Base-by-base conservation (phyloP, 345 rosid genomes). In the Eucalyptus marginata region DNA sequence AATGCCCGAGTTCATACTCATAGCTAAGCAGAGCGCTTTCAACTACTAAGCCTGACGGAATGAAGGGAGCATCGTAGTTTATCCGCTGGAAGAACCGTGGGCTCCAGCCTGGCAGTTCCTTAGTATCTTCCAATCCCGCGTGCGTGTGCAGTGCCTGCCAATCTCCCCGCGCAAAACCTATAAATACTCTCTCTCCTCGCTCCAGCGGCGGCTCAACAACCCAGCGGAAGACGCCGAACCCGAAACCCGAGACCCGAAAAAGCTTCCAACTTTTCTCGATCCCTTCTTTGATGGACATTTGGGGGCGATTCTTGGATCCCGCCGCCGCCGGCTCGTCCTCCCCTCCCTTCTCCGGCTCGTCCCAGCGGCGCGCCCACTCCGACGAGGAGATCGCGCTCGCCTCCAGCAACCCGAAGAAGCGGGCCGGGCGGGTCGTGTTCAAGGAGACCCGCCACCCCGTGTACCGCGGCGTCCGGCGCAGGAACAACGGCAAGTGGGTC, bases 391-490 rank as follows among this genome's bases (percentile, higher is more conserved):
- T 90, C 49, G 68, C 66, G 31, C 89, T 95, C 9, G 97, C 97
- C 12, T 92, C 93, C 59, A 93, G 91, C 93, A 90, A 88, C 88
- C 97, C 97, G 1, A 95, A 95, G 94, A 95, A 91, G 91, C 93
- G 96, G 20, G 96, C 97, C 0, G 97, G 94, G 5, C 50, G 96
- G 88, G 93, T 91, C 87, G 94, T 93, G 92, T 94, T 94, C 86
- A 92, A 89, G 88, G 96, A 94, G 93, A 94, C 96, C 16, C 92
- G 96, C 7, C 96, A 94, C 87, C 95, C 96, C 3, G 89, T 94
- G 2, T 94, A 93, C 90, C 93, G 89, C 13, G 96, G 96, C 5
- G 94, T 94, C 8, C 88, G 96, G 59, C 88, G 89, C 27, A 87
- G 93, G 88, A 89, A 89, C 86, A 94, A 93, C 40, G 94, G 91